Evolutionary conservation across 441 rosid genomes (phyloP).

Genomic region (Arabidopsis lyrata): DNA sequence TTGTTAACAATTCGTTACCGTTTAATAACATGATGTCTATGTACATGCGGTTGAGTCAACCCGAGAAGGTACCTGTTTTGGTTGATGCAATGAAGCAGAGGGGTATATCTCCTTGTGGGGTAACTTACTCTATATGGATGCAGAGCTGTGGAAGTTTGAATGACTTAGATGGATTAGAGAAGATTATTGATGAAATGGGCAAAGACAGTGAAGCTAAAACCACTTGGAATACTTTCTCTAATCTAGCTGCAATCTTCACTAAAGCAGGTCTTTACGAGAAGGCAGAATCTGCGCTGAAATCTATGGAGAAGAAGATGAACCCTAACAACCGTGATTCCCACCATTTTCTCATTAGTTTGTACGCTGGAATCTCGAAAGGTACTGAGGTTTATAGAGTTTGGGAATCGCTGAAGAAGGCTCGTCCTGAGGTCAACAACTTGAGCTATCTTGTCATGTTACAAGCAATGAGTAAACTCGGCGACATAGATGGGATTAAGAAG

Average conservation of each 20-base stretch:
- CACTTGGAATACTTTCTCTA: slow-evolving; percentile 62
- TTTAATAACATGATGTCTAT: slow-evolving; percentile 66
- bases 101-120: no score
- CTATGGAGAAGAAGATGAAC: slow-evolving; percentile 58
- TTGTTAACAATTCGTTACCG: slow-evolving; percentile 48
- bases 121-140: slow-evolving; percentile 61
- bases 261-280: slow-evolving; percentile 69
- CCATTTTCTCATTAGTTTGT: slow-evolving; percentile 74
- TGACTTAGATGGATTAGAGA: slow-evolving; percentile 68
- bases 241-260: slow-evolving; percentile 64
- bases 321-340: slow-evolving; percentile 61
- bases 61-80: slow-evolving; percentile 59
- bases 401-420: slow-evolving; percentile 57
- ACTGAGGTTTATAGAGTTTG: slow-evolving; percentile 70
- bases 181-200: slow-evolving; percentile 56
- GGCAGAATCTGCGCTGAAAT: slow-evolving; percentile 68
- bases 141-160: slow-evolving; percentile 59
- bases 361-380: slow-evolving; percentile 58
- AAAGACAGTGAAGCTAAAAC: slow-evolving; percentile 41
- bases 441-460: slow-evolving; percentile 69
- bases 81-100: slow-evolving; percentile 59
- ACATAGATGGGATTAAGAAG: slow-evolving; percentile 55
- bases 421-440: slow-evolving; percentile 49
- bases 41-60: slow-evolving; percentile 63
- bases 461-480: slow-evolving; percentile 64